Base-by-base conservation (phyloP, 345 rosid species). In the Populus tremula region DNA sequence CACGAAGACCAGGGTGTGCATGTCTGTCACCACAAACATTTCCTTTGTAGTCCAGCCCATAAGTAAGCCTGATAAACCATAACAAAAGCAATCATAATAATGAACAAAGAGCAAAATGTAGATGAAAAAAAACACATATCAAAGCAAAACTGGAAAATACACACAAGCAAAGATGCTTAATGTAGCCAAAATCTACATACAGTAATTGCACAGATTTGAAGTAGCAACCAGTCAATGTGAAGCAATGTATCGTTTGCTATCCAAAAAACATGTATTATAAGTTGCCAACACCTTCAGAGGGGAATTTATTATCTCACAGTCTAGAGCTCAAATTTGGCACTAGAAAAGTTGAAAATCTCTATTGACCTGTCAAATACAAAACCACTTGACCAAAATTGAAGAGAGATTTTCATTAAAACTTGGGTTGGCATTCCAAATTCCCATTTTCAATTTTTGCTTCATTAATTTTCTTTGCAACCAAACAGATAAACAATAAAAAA, bases 11-110 rank as follows among this genome's bases (percentile, higher is more conserved):
- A 76, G 92, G 96, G 84, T 90, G 84, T 13, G 88, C 92, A 74
- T 92, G 89, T 84, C 80, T 90, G 88, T 93, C 94, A 75, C 99
- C 96, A 73, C 98, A 96, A 62, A 96, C 88, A 73, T 96, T 93
- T 78, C 99, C 99, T 88, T 96, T 89, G 81, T 96, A 96, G 87
- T 96, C 99, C 84, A 96, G 84, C 76, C 98, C 96, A 76, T 91
- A 91, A n/a, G 89, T 92, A 79, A 96, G 98, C 91, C 99, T 93
- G 79, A 72, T 69, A 86, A 67, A 43, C 74, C 82, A 82, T 53
- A 78, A 13, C 74, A 70, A 45, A 75, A 61, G 27, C 72, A 56
- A 68, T 76, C 47, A 76, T 16, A 67, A 35, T n/a, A 23, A 68
- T 29, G 49, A 61, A 13, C 75, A 67, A 16, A 67, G 49, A 80